Base-by-base conservation (phyloP, 2,329 filamentous ascomycete genomes). In the Aphanocladium album region DNA sequence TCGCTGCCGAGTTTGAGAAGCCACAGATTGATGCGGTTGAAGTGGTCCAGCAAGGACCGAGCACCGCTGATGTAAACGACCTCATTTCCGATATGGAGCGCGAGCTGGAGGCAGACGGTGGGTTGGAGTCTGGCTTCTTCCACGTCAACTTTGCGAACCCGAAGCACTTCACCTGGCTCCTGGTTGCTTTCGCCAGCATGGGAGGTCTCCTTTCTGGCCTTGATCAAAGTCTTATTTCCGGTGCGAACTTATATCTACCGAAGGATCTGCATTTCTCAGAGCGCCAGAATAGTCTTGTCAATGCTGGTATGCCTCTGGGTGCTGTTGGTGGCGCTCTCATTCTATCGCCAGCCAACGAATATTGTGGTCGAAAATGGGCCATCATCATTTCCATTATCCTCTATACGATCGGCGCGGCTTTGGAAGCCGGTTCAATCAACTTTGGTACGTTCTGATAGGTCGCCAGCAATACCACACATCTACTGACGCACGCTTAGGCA, bases 181-280 rank as follows among this genome's bases (percentile, higher is more conserved):
- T 89, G 16, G 86, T 89, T 49, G 84, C 80, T 1, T 90, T 90
- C 66, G 88, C 88, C n/a, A 88, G 85, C 17, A 89, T 90, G 85
- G 88, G 88, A 54, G 88, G 88, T 69, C 76, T 91, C 23, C 81
- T 90, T 0, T 89, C 86, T 1, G 88, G 88, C 62, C 79, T 91
- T 21, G 88, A 91, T 68, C 88, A 91, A 73, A 88, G 84, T 50
- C 77, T 90, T 60, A 91, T 91, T 67, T 87, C 83, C 14, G 88
- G 88, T 57, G 88, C 88, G 54, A 87, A 88, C 67, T 76, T 90
- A 4, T 88, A 83, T 69, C 76, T 90, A 49, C 88, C 88, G 2
- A 65, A 70, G 0, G 84, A 85, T 49, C 76, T 90, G 1, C 68
- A 75, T 25, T 77, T 90, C 35, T 74, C 80, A 5, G 73, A 76